Evolutionary conservation across 2,329 filamentous ascomycete genomes (phyloP).

Genomic region (Fusarium verticillioides): DNA sequence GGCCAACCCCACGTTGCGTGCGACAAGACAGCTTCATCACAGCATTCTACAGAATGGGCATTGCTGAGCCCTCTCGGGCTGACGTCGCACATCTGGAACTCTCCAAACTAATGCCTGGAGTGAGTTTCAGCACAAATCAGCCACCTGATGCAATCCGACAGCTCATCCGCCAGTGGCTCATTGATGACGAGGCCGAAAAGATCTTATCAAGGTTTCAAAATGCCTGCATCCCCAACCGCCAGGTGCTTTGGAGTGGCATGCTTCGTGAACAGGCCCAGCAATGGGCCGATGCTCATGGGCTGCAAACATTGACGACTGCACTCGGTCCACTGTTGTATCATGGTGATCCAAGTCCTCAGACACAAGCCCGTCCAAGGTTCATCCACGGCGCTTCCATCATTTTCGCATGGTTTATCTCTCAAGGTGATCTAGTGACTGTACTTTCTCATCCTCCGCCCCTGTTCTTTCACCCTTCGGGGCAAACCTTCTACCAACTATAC

Average conservation of each 20-base stretch:
- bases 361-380: not conserved
- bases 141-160: not conserved
- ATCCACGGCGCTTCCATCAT: constrained; percentile 36
- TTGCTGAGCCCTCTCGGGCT: no score
- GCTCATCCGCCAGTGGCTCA: not conserved
- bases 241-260: constrained; percentile 39
- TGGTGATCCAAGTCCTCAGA: not conserved
- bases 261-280: constrained; percentile 4
- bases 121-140: not conserved
- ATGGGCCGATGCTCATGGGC: constrained; percentile 25
- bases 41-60: not conserved
- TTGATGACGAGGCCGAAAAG: rapidly evolving
- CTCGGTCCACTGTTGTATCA: constrained; percentile 27
- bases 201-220: not conserved
- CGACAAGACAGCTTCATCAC: rapidly evolving
- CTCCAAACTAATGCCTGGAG: not conserved
- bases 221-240: not conserved
- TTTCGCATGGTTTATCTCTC: constrained; percentile 26
- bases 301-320: constrained; percentile 29
- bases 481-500: constrained; percentile 18
- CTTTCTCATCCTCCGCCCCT: constrained; percentile 31
- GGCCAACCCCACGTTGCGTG: rapidly evolving
- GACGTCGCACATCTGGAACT: no score
- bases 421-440: constrained; percentile 21
- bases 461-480: constrained; percentile 24